Percentiles rank a stretch among this genome's conserved stretches.
Evolutionary conservation across 2,329 filamentous ascomycete genomes (phyloP).

Genomic region (Epicoccum sorghinum): DNA sequence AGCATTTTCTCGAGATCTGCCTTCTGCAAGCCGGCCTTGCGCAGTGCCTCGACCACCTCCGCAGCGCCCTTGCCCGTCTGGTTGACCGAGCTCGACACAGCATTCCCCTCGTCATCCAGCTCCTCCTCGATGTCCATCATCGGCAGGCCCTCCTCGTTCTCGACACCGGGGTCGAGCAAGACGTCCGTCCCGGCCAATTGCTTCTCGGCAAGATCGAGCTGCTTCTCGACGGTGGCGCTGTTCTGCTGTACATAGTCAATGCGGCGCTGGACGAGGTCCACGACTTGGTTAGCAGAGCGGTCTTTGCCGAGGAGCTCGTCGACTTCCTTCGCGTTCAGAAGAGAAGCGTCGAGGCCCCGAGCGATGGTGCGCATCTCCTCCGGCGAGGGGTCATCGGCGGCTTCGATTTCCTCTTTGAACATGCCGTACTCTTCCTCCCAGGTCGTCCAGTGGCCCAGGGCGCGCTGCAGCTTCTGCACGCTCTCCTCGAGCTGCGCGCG

Average conservation of each 20-base stretch:
- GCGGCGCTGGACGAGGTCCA: constrained; percentile 72
- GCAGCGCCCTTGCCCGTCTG: constrained; percentile 70
- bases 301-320: constrained; percentile 58
- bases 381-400: constrained; percentile 31
- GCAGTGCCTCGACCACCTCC: constrained; percentile 72
- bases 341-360: constrained; percentile 65
- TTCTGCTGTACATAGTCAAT: constrained; percentile 92
- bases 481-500: constrained; percentile 76
- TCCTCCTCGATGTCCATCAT: constrained; percentile 92
- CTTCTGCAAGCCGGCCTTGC: constrained; percentile 72
- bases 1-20: constrained; percentile 31
- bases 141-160: constrained; percentile 73
- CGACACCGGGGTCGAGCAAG: constrained; percentile 64
- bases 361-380: constrained; percentile 54
- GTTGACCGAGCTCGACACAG: constrained; percentile 63
- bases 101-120: constrained; percentile 87
- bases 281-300: constrained; percentile 67
- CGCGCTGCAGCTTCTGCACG: constrained; percentile 73
- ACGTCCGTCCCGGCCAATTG: constrained; percentile 67
- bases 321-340: constrained; percentile 68
- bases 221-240: constrained; percentile 73
- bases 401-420: constrained; percentile 79
- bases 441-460: constrained; percentile 84
- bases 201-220: constrained; percentile 71
- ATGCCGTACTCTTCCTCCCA: constrained; percentile 93